Percentiles rank a stretch among this genome's conserved stretches.
Evolutionary conservation across 2,329 filamentous ascomycete genomes (phyloP).

Genomic region (Geosmithia morbida): DNA sequence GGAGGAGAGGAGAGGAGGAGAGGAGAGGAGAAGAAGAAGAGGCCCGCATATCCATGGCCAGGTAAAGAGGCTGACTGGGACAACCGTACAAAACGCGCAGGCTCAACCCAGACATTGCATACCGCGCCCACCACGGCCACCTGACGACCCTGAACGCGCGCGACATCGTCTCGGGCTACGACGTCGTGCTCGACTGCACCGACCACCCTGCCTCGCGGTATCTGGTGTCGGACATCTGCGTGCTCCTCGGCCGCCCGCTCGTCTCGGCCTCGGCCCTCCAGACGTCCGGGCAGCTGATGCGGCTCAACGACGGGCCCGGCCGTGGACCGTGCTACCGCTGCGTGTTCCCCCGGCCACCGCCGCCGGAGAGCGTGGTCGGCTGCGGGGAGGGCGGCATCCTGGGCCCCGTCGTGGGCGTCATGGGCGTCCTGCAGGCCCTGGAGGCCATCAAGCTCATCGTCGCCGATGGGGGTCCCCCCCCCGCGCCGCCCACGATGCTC

Average conservation of each 20-base stretch:
- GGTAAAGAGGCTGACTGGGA: no score
- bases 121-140: conserved; percentile 46
- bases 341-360: conserved; percentile 78
- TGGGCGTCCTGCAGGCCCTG: conserved; percentile 85
- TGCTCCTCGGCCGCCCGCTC: conserved; percentile 63
- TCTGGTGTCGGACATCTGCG: conserved; percentile 79
- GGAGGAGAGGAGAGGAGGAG: no score
- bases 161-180: conserved; percentile 53
- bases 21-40: no score
- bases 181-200: conserved; percentile 85
- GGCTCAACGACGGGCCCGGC: conserved; percentile 72
- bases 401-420: conserved; percentile 80
- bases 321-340: conserved; percentile 82
- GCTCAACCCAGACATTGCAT: conserved; percentile 58
- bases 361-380: conserved; percentile 64
- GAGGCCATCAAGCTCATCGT: conserved; percentile 78
- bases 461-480: neutral
- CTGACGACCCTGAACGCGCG: conserved; percentile 56
- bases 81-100: no score
- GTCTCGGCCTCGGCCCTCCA: conserved; percentile 83
- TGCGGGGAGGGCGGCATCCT: conserved; percentile 90
- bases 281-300: conserved; percentile 78
- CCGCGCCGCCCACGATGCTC: conserved; percentile 21
- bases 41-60: no score
- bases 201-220: conserved; percentile 88